Conservation (phyloP, 2,329 filamentous ascomycete species). For the Fusarium acutatum region DNA sequence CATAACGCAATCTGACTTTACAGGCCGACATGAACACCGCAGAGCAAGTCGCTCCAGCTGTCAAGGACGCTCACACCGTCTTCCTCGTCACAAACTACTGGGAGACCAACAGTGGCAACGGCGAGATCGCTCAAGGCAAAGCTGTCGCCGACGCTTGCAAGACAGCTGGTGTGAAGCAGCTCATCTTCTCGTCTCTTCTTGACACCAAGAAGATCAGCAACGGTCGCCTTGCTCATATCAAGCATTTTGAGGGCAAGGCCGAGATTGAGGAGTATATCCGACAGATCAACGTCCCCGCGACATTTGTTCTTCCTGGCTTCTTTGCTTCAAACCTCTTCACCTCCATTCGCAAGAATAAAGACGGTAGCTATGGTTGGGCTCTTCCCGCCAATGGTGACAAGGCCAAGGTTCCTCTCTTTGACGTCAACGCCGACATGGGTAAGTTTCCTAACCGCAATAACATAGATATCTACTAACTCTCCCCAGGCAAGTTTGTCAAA, state of each 20-base stretch:
- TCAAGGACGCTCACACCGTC: slow-evolving; percentile 54
- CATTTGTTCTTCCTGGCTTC: slow-evolving; percentile 61
- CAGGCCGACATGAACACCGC: slow-evolving; percentile 54
- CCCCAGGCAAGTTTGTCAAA: slow-evolving; percentile 46
- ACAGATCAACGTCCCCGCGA: slow-evolving; percentile 54
- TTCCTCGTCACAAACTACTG: slow-evolving; percentile 53
- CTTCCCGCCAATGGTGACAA: slow-evolving; percentile 45
- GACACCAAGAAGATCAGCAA: slow-evolving; percentile 49
- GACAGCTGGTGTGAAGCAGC: slow-evolving; percentile 53
- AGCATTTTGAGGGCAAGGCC: slow-evolving; percentile 66
- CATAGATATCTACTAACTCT: fast-evolving
- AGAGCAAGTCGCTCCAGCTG: slow-evolving; percentile 47
- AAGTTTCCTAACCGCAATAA: neutral
- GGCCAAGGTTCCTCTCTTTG: slow-evolving; percentile 50
- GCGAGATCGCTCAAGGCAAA: slow-evolving; percentile 55
- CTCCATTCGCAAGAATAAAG: slow-evolving; percentile 42
- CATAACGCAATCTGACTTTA: neutral
- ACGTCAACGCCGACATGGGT: slow-evolving; percentile 52
- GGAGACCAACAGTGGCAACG: slow-evolving; percentile 45
- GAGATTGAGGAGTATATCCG: slow-evolving; percentile 66
- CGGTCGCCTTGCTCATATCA: slow-evolving; percentile 50
- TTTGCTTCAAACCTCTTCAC: slow-evolving; percentile 62
- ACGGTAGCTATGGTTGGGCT: slow-evolving; percentile 42
- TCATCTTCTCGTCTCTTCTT: slow-evolving; percentile 57
- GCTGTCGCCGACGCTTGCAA: slow-evolving; percentile 56